Evolutionary conservation across 768 basidiomycete species (phyloP), one percentile per base, ranked within the genome.

Genomic region (Lactarius tabidus): DNA sequence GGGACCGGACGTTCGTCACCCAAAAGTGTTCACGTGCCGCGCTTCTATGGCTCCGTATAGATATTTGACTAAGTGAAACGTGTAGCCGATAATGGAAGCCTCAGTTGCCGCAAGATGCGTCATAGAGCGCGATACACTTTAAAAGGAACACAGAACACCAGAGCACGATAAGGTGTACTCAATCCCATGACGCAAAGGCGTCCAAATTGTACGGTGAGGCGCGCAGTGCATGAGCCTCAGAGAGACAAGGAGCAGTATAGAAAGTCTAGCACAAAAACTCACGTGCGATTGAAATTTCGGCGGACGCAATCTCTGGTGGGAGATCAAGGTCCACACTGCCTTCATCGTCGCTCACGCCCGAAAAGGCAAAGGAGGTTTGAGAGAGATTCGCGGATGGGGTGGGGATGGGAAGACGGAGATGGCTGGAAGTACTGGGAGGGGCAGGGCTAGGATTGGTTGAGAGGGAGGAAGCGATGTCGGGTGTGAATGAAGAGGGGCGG

Each of bases 211-310:
- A 45, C 26, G 59, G 59, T 17, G 36, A 23, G 36, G 36, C 17
- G 18, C 15, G 43, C 17, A 45, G 58, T 53, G 52, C 61, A 53
- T 57, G 64, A 28, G 33, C 41, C 28, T 20, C 45, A 29, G 39
- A 41, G 39, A 59, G 31, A 48, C 63, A 39, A 20, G 3, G 43
- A 52, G 63, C 18, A 45, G 51, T n/a, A 38, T 20, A 57, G 31
- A 60, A 48, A 60, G 15, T 39, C 39, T 56, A 62, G 41, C 56
- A 67, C 59, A 62, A 67, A 66, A 56, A 75, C 74, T 73, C 62
- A 74, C 75, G 71, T 31, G 75, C 71, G 45, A 75, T 70, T 45
- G 67, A 76, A 51, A 77, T 71, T 65, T 77, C 75, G 12, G 74
- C 75, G 39, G 69, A 70, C 9, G 73, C 69, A 4, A 76, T 68